Evolutionary conservation across 257 asterid species (phyloP).

Genomic region (Lycium ferocissimum): DNA sequence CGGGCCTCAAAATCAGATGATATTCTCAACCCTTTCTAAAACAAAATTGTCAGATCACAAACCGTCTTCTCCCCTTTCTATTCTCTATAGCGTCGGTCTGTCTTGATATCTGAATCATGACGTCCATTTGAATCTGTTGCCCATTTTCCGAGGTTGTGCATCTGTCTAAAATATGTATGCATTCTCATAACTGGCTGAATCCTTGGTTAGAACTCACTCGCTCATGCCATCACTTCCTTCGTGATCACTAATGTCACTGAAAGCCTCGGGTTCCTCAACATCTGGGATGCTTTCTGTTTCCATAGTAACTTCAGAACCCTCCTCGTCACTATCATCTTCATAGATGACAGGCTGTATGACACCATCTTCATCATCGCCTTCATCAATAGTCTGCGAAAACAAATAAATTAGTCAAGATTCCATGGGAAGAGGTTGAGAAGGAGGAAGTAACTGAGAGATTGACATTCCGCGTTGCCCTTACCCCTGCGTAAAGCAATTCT

Average conservation of each 20-base stretch:
- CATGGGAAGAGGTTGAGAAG: not conserved
- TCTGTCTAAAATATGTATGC: not conserved
- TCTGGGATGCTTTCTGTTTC: conserved; percentile 64
- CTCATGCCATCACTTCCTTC: conserved; percentile 54
- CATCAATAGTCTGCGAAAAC: conserved; percentile 58
- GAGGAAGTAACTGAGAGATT: not conserved
- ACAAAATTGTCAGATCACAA: not conserved
- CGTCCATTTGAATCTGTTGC: not conserved
- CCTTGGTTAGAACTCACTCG: conserved; percentile 38
- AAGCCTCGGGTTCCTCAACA: conserved; percentile 47
- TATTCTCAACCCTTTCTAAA: not conserved
- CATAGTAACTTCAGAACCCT: conserved; percentile 67
- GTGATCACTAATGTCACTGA: conserved; percentile 56
- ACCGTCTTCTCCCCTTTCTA: not conserved
- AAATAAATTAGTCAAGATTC: not conserved
- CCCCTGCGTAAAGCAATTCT: conserved; percentile 83
- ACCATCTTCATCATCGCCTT: conserved; percentile 57
- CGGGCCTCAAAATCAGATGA: not conserved
- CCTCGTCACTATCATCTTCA: conserved; percentile 72
- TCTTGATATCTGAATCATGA: not conserved
- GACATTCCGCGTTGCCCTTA: conserved; percentile 36
- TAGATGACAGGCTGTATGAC: conserved; percentile 55
- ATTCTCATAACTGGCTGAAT: not conserved
- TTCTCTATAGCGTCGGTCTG: not conserved
- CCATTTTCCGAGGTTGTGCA: not conserved